Conservation (phyloP, 2,329 filamentous ascomycete genomes). For the Hysterium pulicare region DNA sequence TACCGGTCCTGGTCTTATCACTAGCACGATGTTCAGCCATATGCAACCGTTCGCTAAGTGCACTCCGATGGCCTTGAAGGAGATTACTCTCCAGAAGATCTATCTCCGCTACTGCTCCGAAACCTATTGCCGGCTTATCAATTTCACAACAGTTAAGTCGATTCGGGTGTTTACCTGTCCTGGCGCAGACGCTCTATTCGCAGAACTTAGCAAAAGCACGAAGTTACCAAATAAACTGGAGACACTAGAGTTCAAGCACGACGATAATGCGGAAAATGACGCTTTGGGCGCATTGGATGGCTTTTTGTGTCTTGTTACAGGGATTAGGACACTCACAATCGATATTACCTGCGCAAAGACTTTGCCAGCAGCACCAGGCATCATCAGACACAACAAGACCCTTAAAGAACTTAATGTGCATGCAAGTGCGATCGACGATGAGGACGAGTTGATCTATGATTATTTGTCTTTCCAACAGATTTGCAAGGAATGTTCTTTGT, state of each 20-base stretch:
- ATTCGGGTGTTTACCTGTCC: slow-evolving; percentile 44
- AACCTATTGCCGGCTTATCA: slow-evolving; percentile 47
- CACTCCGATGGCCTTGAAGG: slow-evolving; percentile 43
- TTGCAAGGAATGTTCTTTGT: slow-evolving; percentile 40
- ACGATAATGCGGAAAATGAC: slow-evolving; percentile 48
- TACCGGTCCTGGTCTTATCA: slow-evolving; percentile 46
- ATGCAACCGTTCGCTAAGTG: slow-evolving; percentile 47
- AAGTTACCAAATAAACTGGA: slow-evolving; percentile 45
- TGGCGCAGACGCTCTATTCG: slow-evolving; percentile 46
- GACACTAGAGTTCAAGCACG: slow-evolving; percentile 46
- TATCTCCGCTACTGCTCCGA: slow-evolving; percentile 47
- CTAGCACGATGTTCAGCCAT: slow-evolving; percentile 44
- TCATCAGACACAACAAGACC: slow-evolving; percentile 46
- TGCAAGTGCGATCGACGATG: slow-evolving; percentile 34
- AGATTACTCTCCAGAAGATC: slow-evolving; percentile 45
- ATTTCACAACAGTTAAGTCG: slow-evolving; percentile 43
- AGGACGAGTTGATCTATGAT: slow-evolving; percentile 43
- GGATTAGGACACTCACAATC: slow-evolving; percentile 43
- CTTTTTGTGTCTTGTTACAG: slow-evolving; percentile 46
- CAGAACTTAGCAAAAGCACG: slow-evolving; percentile 45
- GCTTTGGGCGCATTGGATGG: slow-evolving; percentile 46
- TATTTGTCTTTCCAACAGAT: slow-evolving; percentile 44
- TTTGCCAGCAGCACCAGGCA: slow-evolving; percentile 42
- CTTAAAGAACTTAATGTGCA: slow-evolving; percentile 45
- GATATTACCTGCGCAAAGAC: slow-evolving; percentile 42